Evolutionary conservation across 345 rosid species (phyloP), one percentile per base, ranked within the genome.

Genomic region (Moringa oleifera): DNA sequence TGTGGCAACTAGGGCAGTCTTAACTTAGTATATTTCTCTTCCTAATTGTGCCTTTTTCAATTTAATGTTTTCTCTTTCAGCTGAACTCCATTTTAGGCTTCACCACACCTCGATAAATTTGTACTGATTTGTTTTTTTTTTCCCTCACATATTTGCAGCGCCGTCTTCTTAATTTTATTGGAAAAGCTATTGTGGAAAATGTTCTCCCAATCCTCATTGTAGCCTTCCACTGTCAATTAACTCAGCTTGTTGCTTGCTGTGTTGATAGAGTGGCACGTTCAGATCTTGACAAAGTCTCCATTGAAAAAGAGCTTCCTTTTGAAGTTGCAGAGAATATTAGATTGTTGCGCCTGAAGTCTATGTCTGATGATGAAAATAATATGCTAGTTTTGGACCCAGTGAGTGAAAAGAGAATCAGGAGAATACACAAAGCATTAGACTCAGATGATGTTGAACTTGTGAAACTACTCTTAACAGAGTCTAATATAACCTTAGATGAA

Each of bases 371-470:
- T 53, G 90, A 80, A 4, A 17, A 67, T 45, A 65, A 62, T 51
- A 36, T 18, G 7, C 70, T 20, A 0, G 79, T 55, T 25, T 63
- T 53, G 18, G 87, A 59, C 66, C 85, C 83, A 49, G 24, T 78
- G 61, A 84, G 11, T 2, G 75, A 79, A 66, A 92, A 90, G 80
- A 81, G 90, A 74, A 76, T 80, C 18, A 76, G 74, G 78, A 88
- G 90, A 73, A 85, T 94, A 66, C 92, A 79, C 55, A 94, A 77
- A 77, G 97, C 99, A 61, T 75, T 94, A 28, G 99, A 94, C 71
- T 90, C 96, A 0, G 99, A 94, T 61, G 99, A 94, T 80, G 76
- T 94, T 20, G 99, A 94, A 71, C 97, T 90, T 18, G 89, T 94
- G 61, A 77, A 77, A 62, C 96, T 94, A 72, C 92, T 94, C 17